A percentile compares a stretch with the other conserved stretches of the same genome.
phyloP scores from a whole-genome alignment of 306 rosid species.

The Nissolia schottii region DNA sequence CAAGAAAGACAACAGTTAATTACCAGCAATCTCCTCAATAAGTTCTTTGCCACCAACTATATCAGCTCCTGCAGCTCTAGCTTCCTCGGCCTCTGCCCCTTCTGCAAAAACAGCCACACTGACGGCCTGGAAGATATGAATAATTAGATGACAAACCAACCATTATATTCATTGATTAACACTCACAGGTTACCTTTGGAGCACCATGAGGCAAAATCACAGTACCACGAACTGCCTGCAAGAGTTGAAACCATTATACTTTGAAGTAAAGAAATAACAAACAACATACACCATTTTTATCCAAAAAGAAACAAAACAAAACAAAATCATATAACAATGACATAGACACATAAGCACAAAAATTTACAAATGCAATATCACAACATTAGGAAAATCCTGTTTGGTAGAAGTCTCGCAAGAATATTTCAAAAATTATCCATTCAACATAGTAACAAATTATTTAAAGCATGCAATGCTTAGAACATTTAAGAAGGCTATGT shows the following conservation, averaged over 20 bases:
- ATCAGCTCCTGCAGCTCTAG: conserved; percentile 97
- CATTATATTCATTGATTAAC: conserved; percentile 18
- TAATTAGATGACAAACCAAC: conserved; percentile 34
- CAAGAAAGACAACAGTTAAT: conserved; percentile 32
- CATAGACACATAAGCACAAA: neutral
- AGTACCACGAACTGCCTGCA: conserved; percentile 97
- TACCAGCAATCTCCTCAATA: conserved; percentile 90
- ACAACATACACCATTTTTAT: neutral
- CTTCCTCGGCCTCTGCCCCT: conserved; percentile 96
- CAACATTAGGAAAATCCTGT: neutral
- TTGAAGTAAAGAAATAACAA: conserved; percentile 4
- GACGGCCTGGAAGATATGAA: conserved; percentile 61
- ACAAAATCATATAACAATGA: neutral
- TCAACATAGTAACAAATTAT: neutral
- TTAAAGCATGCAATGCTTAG: neutral
- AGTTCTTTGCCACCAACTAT: conserved; percentile 98
- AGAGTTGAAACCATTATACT: conserved; percentile 35
- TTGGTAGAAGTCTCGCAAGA: neutral
- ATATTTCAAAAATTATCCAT: neutral
- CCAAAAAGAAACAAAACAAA: neutral
- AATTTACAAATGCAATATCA: neutral
- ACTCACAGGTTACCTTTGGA: conserved; percentile 63
- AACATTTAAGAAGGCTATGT: neutral
- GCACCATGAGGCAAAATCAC: conserved; percentile 88
- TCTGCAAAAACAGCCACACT: conserved; percentile 97